phyloP scores from a whole-genome alignment of 2,329 filamentous ascomycete genomes.

The Verticillium isaacii region DNA sequence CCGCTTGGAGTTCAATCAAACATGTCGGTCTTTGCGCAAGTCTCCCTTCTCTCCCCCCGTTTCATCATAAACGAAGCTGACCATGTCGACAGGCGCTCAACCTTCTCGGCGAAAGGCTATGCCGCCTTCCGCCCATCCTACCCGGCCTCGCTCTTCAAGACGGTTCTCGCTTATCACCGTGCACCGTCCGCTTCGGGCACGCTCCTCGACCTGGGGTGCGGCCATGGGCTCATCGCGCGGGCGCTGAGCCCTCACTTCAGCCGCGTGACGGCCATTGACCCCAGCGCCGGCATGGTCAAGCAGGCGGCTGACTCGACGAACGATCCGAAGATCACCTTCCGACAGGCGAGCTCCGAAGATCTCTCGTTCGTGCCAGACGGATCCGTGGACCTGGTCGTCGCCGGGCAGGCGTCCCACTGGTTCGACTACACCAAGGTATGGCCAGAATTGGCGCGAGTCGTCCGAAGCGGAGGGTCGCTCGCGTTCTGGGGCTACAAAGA shows the following conservation, averaged over 20 bases:
- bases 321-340: constrained; percentile 41
- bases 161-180: constrained; percentile 30
- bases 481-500: constrained; percentile 66
- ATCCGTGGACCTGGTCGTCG: constrained; percentile 46
- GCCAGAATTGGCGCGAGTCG: constrained; percentile 48
- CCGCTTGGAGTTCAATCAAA: neutral
- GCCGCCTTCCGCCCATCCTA: constrained; percentile 57
- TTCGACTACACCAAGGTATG: constrained; percentile 55
- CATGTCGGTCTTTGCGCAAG: constrained; percentile 49
- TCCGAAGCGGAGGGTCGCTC: constrained; percentile 52
- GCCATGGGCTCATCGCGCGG: constrained; percentile 54
- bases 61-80: neutral
- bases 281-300: constrained; percentile 51
- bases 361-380: constrained; percentile 42
- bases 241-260: constrained; percentile 48
- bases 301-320: constrained; percentile 39
- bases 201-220: constrained; percentile 58
- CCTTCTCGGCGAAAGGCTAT: constrained; percentile 53
- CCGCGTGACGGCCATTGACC: constrained; percentile 49
- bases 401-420: constrained; percentile 61
- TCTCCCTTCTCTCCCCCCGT: neutral
- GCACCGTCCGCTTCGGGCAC: constrained; percentile 18
- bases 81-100: constrained; percentile 39
- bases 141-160: constrained; percentile 47
- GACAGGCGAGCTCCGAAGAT: constrained; percentile 47